phyloP scores from a whole-genome alignment of 352 stramenopile genomes.

The Phytophthora hybrid region DNA sequence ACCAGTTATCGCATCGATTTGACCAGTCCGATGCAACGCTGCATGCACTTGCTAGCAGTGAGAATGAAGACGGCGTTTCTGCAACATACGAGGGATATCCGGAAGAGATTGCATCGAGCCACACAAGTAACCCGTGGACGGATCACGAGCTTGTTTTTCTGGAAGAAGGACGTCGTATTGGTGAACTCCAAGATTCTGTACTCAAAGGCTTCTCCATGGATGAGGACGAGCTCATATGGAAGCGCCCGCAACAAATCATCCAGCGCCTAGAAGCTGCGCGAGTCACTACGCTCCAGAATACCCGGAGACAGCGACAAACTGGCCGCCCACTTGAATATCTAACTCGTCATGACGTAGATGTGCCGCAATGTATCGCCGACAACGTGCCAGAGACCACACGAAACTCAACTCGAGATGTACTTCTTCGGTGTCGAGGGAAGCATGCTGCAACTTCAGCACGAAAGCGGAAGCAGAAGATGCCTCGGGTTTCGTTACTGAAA shows the following conservation, averaged over 20 bases:
- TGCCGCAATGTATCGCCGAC: no score
- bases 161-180: slow-evolving; percentile 52
- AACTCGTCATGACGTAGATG: neutral
- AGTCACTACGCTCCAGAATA: slow-evolving; percentile 10
- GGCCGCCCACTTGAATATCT: neutral
- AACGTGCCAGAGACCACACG: neutral
- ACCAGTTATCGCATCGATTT: neutral
- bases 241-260: slow-evolving; percentile 45
- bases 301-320: slow-evolving; percentile 12
- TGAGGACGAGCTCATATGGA: slow-evolving; percentile 47
- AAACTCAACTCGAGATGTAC: neutral
- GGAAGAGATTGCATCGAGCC: neutral
- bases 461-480: slow-evolving; percentile 4
- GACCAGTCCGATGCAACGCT: neutral
- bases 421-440: neutral
- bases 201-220: slow-evolving; percentile 13
- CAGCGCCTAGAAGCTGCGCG: slow-evolving; percentile 41
- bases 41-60: neutral
- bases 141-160: slow-evolving; percentile 60
- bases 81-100: neutral
- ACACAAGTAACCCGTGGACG: slow-evolving; percentile 35
- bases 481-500: slow-evolving; percentile 14
- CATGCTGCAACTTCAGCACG: neutral
- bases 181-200: slow-evolving; percentile 31
- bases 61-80: neutral